Conservation (phyloP, 1,139 yeast genomes). For the Debaryomyces fabryi region DNA sequence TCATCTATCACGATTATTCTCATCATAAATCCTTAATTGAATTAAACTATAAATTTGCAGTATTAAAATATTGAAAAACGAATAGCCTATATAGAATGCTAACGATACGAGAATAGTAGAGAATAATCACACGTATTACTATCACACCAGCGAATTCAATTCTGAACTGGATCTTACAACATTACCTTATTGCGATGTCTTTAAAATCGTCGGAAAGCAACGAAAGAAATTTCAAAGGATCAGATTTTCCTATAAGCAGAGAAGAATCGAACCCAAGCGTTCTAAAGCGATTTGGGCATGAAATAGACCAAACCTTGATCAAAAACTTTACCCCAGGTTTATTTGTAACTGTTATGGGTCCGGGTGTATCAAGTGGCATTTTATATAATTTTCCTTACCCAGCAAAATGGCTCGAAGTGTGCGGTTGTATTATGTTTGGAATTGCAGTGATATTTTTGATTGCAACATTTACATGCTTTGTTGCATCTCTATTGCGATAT, state of each 20-base stretch:
- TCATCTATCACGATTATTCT: neutral
- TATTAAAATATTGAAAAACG: neutral
- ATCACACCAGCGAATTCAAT: neutral
- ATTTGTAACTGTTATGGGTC: slow-evolving; percentile 83
- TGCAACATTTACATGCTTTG: slow-evolving; percentile 38
- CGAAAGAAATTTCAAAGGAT: neutral
- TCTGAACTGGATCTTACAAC: neutral
- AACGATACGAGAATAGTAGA: neutral
- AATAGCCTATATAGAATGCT: neutral
- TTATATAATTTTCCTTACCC: slow-evolving; percentile 67
- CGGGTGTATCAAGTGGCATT: slow-evolving; percentile 68
- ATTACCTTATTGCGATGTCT: neutral
- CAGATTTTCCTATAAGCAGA: neutral
- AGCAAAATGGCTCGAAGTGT: slow-evolving; percentile 58
- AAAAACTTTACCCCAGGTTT: slow-evolving; percentile 53
- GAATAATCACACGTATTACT: neutral
- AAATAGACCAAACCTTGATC: slow-evolving; percentile 9
- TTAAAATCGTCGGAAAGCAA: neutral
- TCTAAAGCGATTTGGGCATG: slow-evolving; percentile 1
- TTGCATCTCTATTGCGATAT: slow-evolving; percentile 39
- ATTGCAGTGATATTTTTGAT: slow-evolving; percentile 53
- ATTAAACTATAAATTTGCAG: too few relatives aligned
- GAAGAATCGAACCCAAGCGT: neutral
- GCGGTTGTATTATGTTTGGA: slow-evolving; percentile 60
- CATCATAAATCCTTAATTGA: too few relatives aligned